These are phyloP conservation scores for Kwoniella bestiolae DNA, from an alignment of 768 basidiomycete genomes.

Conservation along the genomic window DNA sequence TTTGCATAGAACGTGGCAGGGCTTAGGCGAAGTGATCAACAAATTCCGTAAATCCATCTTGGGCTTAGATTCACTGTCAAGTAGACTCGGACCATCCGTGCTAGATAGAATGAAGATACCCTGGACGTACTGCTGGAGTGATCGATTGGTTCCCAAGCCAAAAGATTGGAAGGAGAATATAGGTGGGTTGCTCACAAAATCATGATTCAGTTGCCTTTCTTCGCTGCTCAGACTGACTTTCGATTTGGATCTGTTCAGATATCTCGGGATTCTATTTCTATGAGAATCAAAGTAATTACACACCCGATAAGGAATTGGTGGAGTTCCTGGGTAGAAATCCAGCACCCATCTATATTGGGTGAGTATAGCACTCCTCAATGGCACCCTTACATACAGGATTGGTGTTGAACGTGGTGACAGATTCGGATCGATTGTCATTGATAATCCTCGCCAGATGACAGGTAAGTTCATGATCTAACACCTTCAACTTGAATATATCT, in stretches of 20 bases:
- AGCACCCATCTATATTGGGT: conserved; percentile 69
- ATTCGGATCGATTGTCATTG: conserved; percentile 68
- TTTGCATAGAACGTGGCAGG: conserved; percentile 42
- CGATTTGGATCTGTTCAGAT: conserved; percentile 57
- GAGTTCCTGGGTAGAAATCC: conserved; percentile 63
- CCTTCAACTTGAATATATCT: background rate
- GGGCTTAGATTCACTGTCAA: conserved; percentile 60
- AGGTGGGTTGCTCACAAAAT: conserved; percentile 55
- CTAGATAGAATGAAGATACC: conserved; percentile 65
- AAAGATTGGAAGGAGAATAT: conserved; percentile 69
- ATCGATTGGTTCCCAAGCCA: conserved; percentile 66
- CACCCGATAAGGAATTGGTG: conserved; percentile 62
- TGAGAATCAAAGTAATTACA: conserved; percentile 62
- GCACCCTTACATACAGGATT: background rate
- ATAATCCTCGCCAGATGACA: conserved; percentile 64
- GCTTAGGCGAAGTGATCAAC: conserved; percentile 66
- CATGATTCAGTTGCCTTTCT: background rate
- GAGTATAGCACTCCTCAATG: conserved; percentile 10
- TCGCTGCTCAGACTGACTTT: background rate
- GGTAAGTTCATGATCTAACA: conserved; percentile 51
- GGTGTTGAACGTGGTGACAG: conserved; percentile 57
- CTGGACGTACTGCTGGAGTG: conserved; percentile 70
- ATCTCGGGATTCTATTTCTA: conserved; percentile 71
- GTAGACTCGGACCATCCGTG: conserved; percentile 62
- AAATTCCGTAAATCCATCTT: conserved; percentile 62